phyloP scores from a whole-genome alignment of 2,329 filamentous ascomycete species.

The Teratosphaeria nubilosa region DNA sequence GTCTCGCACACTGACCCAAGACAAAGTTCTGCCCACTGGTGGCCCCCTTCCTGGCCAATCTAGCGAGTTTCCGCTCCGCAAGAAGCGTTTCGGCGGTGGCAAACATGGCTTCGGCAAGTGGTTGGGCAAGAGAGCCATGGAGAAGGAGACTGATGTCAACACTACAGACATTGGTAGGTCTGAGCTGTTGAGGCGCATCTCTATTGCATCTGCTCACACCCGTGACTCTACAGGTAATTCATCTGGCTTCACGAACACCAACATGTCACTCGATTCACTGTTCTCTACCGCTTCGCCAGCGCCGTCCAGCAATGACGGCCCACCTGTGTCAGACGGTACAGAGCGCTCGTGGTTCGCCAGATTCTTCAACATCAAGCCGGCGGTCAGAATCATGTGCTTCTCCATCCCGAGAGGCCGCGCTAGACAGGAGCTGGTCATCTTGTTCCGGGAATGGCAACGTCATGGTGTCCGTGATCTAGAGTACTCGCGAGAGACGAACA shows the following conservation, averaged over 20 bases:
- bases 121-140: conserved; percentile 40
- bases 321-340: conserved; percentile 19
- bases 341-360: conserved; percentile 77
- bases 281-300: conserved; percentile 26
- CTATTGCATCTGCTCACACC: conserved; percentile 1
- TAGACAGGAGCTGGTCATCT: conserved; percentile 63
- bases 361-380: conserved; percentile 82
- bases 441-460: conserved; percentile 67
- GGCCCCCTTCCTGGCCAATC: conserved; percentile 21
- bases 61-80: conserved; percentile 37
- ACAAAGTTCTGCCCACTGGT: conserved; percentile 23
- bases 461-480: conserved; percentile 70
- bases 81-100: conserved; percentile 22
- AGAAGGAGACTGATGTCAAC: conserved; percentile 10
- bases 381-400: conserved; percentile 65
- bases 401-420: conserved; percentile 60
- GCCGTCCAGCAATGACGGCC: conserved; percentile 40
- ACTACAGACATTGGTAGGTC: conserved; percentile 3
- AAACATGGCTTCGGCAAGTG: conserved; percentile 43
- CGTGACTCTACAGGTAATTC: conserved; percentile 9
- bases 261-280: conserved; percentile 19
- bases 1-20: background rate
- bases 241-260: conserved; percentile 6
- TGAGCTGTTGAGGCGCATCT: background rate
- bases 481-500: conserved; percentile 67